Percentiles rank a stretch among this genome's conserved stretches.
Conservation (phyloP, 2,329 filamentous ascomycete genomes). For the Cladorrhinum sp. region DNA sequence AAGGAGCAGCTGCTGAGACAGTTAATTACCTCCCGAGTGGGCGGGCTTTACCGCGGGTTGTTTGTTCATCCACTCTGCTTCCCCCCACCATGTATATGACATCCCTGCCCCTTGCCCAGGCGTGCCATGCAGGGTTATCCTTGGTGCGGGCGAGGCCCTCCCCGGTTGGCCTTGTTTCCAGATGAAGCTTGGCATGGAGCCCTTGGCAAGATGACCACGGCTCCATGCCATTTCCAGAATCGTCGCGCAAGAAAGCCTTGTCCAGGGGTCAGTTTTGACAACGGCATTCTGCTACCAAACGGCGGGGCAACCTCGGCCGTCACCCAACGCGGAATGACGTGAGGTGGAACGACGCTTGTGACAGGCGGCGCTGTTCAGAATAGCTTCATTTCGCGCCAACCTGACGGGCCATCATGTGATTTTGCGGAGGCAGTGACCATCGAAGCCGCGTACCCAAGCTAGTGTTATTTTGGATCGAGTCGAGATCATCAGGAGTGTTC, state of each 20-base stretch:
- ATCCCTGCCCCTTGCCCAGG: not conserved
- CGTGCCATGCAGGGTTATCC: not conserved
- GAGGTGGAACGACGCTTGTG: not conserved
- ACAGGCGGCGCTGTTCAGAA: not conserved
- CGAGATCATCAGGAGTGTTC: not conserved
- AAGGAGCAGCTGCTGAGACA: not conserved
- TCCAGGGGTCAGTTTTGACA: not conserved
- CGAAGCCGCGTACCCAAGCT: not conserved
- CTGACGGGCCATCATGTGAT: not conserved
- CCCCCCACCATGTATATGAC: conserved; percentile 4
- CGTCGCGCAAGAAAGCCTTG: conserved; percentile 13
- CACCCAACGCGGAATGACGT: not conserved
- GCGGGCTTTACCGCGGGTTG: conserved; percentile 5
- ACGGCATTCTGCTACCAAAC: not conserved
- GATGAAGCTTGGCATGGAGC: conserved; percentile 6
- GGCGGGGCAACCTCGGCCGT: not conserved
- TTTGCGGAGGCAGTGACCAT: not conserved
- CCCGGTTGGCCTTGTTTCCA: conserved; percentile 10
- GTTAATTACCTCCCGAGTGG: not conserved
- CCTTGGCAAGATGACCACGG: not conserved
- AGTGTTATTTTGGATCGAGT: not conserved
- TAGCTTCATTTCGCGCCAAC: not conserved
- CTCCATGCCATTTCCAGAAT: conserved; percentile 13
- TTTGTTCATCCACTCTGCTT: not conserved
- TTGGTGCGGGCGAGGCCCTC: conserved; percentile 8